Evolutionary conservation across 2,329 filamentous ascomycete species (phyloP).

Genomic region (Albophoma yamanashiensis): DNA sequence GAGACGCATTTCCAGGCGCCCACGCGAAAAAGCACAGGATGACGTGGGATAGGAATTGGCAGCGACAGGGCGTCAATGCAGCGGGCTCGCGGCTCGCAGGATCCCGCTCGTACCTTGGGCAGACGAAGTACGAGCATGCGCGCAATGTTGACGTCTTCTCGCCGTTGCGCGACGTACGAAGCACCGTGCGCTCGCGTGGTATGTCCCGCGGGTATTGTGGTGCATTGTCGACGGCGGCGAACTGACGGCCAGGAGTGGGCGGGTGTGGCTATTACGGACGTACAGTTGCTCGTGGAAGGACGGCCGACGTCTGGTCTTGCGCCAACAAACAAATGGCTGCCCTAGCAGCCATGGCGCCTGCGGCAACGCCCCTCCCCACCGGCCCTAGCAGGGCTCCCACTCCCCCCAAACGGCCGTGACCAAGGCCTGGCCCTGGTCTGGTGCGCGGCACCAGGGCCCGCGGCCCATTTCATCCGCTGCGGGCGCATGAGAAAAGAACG

Average conservation of each 20-base stretch:
- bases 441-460: neutral
- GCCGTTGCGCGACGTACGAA: neutral
- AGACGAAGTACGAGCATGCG: no score
- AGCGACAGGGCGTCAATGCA: neutral
- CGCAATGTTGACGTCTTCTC: neutral
- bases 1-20: neutral
- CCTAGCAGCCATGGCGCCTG: neutral
- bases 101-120: no score
- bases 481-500: conserved; percentile 2
- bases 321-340: neutral
- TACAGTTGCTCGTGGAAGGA: no score
- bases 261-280: no score
- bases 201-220: neutral
- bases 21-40: neutral
- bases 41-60: neutral
- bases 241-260: no score
- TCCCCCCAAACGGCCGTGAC: neutral
- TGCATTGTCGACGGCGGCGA: neutral
- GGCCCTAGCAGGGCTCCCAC: neutral
- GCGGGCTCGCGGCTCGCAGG: neutral
- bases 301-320: neutral
- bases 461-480: conserved; percentile 1
- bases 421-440: neutral
- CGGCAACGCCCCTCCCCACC: neutral
- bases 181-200: neutral